Percentiles rank a stretch among this genome's conserved stretches.
Evolutionary conservation across 345 rosid species (phyloP).

Genomic region (Eucalyptus marginata): DNA sequence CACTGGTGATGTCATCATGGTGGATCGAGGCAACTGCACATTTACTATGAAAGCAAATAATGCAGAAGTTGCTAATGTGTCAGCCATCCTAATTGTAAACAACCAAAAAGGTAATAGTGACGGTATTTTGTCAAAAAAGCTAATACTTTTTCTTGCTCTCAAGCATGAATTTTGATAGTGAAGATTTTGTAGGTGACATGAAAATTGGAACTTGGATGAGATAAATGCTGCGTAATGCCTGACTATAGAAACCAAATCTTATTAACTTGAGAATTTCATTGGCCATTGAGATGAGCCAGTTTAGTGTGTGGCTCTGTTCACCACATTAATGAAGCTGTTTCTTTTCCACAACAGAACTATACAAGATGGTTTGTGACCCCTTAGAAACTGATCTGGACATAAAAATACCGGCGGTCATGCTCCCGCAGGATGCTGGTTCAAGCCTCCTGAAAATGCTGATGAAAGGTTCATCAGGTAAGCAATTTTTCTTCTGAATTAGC

Average conservation of each 20-base stretch:
- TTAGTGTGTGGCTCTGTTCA: background rate
- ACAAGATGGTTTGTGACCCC: constrained; percentile 99
- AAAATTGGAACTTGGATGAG: background rate
- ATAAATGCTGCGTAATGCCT: background rate
- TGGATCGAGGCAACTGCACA: constrained; percentile 81
- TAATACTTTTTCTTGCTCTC: background rate
- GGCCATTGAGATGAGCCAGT: background rate
- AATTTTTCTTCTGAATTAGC: background rate
- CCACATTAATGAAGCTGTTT: background rate
- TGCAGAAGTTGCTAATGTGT: constrained; percentile 89
- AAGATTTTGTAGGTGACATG: background rate
- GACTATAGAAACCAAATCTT: background rate
- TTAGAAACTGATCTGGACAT: constrained; percentile 93
- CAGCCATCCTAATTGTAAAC: constrained; percentile 85
- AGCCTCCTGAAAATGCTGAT: constrained; percentile 57
- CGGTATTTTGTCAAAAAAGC: background rate
- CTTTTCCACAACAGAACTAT: constrained; percentile 48
- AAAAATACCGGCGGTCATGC: constrained; percentile 82
- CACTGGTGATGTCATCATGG: constrained; percentile 73
- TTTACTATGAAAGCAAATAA: constrained; percentile 83
- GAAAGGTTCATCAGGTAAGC: constrained; percentile 52
- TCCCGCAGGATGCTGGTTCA: constrained; percentile 93
- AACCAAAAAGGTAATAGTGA: constrained; percentile 61
- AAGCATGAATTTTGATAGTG: background rate
- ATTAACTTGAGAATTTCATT: background rate